These are phyloP conservation scores for Claviceps sp. DNA, from an alignment of 2,329 filamentous ascomycete species.

Conservation along the genomic window DNA sequence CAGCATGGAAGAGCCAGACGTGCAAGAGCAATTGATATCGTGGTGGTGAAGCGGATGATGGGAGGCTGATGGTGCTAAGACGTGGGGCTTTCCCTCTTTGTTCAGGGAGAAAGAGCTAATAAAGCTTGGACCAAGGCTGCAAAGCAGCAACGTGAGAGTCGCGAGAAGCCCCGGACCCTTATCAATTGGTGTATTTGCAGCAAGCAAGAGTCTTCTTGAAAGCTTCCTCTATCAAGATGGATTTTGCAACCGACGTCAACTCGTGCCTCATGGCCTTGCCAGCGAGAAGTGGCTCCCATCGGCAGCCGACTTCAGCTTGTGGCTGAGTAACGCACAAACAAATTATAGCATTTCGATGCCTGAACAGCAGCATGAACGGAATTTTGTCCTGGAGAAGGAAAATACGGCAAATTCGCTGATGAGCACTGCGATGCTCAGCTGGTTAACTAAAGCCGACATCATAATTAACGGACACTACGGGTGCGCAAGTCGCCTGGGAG, in stretches of 20 bases:
- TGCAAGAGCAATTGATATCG: neutral
- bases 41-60: neutral
- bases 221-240: neutral
- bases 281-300: neutral
- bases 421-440: too few relatives aligned
- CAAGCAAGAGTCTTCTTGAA: neutral
- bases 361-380: neutral
- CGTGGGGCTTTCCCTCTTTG: constrained; percentile 1
- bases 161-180: neutral
- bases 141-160: neutral
- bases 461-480: too few relatives aligned
- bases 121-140: neutral
- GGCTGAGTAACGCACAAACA: neutral
- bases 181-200: neutral
- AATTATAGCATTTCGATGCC: neutral
- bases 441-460: too few relatives aligned
- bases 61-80: neutral
- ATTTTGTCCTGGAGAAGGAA: neutral
- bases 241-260: neutral
- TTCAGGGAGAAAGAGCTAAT: neutral
- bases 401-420: too few relatives aligned
- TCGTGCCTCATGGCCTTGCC: neutral
- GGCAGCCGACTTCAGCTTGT: neutral
- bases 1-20: constrained; percentile 21
- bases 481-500: too few relatives aligned